These are phyloP conservation scores for Brasenia schreberi DNA, from an alignment of 164 flowering plant species.

Conservation along the genomic window DNA sequence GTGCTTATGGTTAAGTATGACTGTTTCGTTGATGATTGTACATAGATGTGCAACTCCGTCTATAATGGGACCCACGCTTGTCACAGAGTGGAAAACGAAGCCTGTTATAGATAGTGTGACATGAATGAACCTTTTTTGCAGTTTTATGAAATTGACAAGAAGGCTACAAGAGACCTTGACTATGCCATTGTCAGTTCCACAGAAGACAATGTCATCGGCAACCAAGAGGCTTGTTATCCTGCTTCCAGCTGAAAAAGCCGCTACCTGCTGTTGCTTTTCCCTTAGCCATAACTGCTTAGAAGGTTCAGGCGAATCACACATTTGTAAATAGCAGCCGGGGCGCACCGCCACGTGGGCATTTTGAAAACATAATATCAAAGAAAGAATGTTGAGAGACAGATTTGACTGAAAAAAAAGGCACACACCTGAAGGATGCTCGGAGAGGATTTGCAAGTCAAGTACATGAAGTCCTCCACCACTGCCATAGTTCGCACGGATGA, in stretches of 20 bases:
- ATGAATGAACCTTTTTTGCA: not conserved
- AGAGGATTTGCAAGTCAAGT: slow-evolving; percentile 46
- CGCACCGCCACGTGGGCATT: too few relatives aligned
- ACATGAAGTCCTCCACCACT: slow-evolving; percentile 76
- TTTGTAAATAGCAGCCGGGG: not conserved
- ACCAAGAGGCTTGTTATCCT: slow-evolving; percentile 61
- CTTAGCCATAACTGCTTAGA: slow-evolving; percentile 63
- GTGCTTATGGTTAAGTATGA: too few relatives aligned
- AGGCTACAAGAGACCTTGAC: slow-evolving; percentile 36
- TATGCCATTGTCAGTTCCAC: slow-evolving; percentile 66
- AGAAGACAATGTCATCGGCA: slow-evolving; percentile 59
- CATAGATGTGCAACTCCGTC: not conserved
- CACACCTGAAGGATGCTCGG: slow-evolving; percentile 23
- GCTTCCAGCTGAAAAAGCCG: slow-evolving; percentile 74
- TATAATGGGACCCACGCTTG: slow-evolving; percentile 83
- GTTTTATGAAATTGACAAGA: too few relatives aligned
- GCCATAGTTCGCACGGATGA: slow-evolving; percentile 34
- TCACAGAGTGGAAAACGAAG: not conserved
- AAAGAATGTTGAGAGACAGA: not conserved
- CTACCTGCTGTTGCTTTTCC: slow-evolving; percentile 48
- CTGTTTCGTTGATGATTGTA: too few relatives aligned
- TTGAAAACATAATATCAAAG: not conserved
- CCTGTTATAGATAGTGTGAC: not conserved
- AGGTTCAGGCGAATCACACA: not conserved
- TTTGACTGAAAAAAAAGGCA: not conserved